Evolutionary conservation across 1,284 basidiomycete species (phyloP).

Genomic region (Trichosporon asahii): DNA sequence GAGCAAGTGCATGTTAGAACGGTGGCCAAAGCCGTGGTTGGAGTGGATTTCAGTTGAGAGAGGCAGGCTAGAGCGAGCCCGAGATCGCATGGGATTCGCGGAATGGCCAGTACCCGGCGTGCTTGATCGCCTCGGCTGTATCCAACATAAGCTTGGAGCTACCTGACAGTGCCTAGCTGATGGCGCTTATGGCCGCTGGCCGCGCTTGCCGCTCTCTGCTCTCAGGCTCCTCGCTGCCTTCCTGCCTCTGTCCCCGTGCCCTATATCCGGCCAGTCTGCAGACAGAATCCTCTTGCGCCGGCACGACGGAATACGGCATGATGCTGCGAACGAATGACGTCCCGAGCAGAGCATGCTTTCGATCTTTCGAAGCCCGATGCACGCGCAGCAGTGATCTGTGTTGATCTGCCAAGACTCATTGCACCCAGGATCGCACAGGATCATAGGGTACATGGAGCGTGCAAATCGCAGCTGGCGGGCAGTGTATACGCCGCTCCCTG

Average conservation of each 20-base stretch:
- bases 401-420: background rate
- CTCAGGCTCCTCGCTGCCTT: background rate
- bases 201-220: background rate
- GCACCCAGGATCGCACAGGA: background rate
- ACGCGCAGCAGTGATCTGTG: background rate
- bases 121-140: conserved; percentile 1
- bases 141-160: background rate
- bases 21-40: background rate
- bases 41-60: background rate
- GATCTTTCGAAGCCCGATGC: background rate
- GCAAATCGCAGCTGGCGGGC: too few species aligned
- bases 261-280: background rate
- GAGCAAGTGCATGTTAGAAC: background rate
- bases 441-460: background rate
- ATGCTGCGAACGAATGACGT: background rate
- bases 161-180: background rate
- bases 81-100: conserved; percentile 9
- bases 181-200: background rate
- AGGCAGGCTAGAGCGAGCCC: background rate
- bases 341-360: background rate
- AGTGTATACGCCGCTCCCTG: background rate
- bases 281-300: background rate
- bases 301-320: background rate
- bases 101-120: background rate
- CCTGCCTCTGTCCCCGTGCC: background rate